Base-by-base conservation (phyloP, 768 basidiomycete genomes). In the Stropharia rugosoannulata region DNA sequence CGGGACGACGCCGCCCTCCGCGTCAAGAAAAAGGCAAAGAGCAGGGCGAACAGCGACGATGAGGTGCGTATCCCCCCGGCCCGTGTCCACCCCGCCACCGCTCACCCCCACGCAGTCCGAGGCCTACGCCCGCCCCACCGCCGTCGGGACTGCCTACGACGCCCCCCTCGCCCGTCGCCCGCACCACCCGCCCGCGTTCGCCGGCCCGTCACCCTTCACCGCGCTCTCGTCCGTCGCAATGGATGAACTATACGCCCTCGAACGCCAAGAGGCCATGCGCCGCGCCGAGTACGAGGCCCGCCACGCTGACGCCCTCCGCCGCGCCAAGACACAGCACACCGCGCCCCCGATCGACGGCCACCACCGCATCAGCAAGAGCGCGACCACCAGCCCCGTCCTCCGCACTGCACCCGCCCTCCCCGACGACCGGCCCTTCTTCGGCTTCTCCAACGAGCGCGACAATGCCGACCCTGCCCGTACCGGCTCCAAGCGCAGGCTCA, bases 191-290 rank as follows among this genome's bases (percentile, higher is more conserved):
- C 60, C 61, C 37, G 57, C 61, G 45, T 61, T 60, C 37, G 53
- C 68, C 44, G 62, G 64, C 42, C 68, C 73, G 10, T 73, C 83
- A 35, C 78, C 88, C 2, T 84, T 90, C 63, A 81, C 82, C n/a
- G 79, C 87, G 1, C 70, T 91, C 16, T 87, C 88, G 43, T 87
- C 75, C 29, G 75, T 89, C 16, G 94, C 95, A 2, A 88, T 95
- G 73, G 93, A 93, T 55, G 93, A 97, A 66, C 80, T 98, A 7
- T 88, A 90, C 64, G 86, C 87, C 62, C 85, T 98, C 29, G 95
- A 98, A 68, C 86, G 86, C 38, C 81, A 87, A 57, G 95, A 97
- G 69, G 88, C 92, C 3, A 70, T 86, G 32, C 80, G 93, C 16
- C 79, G 93, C 36, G 93, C 91, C n/a, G 89, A 93, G 66, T 96